phyloP scores from a whole-genome alignment of 225 moss, liverwort and hornwort species.

The Thuidium tamariscinum region DNA sequence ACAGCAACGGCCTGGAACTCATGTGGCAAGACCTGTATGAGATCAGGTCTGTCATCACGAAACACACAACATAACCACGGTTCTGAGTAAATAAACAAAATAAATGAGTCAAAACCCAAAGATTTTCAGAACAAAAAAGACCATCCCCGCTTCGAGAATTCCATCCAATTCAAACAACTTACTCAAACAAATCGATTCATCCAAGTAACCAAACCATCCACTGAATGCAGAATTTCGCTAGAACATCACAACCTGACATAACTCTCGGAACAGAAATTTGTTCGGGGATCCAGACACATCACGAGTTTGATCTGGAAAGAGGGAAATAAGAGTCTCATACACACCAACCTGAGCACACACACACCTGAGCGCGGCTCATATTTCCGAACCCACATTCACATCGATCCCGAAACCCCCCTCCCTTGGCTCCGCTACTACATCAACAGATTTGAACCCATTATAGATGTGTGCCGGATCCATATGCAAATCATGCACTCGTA shows the following conservation, averaged over 20 bases:
- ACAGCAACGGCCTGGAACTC: slow-evolving; percentile 33
- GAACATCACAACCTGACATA: background rate
- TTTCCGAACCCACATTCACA: slow-evolving; percentile 16
- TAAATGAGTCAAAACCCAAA: background rate
- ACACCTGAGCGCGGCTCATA: slow-evolving; percentile 18
- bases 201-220: background rate
- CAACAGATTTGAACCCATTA: slow-evolving; percentile 19
- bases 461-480: background rate
- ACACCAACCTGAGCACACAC: background rate
- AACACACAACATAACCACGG: background rate
- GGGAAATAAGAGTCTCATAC: background rate
- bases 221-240: background rate
- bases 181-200: background rate
- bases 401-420: slow-evolving; percentile 4
- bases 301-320: background rate
- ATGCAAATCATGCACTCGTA: background rate
- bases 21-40: slow-evolving; percentile 39
- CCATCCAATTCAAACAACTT: background rate
- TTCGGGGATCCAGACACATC: background rate
- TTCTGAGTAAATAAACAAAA: background rate
- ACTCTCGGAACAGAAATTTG: background rate
- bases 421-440: slow-evolving; percentile 14
- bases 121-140: background rate
- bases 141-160: background rate
- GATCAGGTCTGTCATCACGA: slow-evolving; percentile 20